Base-by-base conservation (phyloP, 2,329 filamentous ascomycete species). In the Penicillium sp. region DNA sequence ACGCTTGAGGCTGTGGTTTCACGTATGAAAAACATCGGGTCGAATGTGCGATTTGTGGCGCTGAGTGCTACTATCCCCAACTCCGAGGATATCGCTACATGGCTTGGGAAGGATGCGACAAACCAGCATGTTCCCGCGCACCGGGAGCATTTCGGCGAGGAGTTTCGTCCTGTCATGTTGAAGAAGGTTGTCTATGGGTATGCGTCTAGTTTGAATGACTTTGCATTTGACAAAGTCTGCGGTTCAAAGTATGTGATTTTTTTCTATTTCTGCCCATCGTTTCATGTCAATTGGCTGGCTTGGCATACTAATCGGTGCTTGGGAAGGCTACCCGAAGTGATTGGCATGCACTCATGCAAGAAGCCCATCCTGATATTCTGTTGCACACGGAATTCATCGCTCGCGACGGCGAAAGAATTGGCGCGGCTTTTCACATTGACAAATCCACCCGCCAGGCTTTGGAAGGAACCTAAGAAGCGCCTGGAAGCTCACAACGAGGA, bases 281-380 rank as follows among this genome's bases (percentile, higher is more conserved):
- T 8, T 45, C 2, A 19, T 35, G 38, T 42, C 13, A 31, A 6
- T 33, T 24, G 42, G 4, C 6, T 5, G 4, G 2, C 21, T 39
- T 31, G 34, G 28, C 1, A 42, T 42, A 17, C 43, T 57, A 17
- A 57, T 22, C 2, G 4, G 15, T 17, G 3, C 6, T 8, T 17
- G 15, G 31, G 61, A 17, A 85, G 83, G 57, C 72, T 95, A 4
- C 78, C 80, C 0, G 75, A 80, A 4, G 64, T 91, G 5, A 81
- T 94, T 34, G 66, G 73, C 5, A 83, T 79, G 46, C 83, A 88
- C 64, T 82, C 81, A 0, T 75, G 80, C 39, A 75, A 74, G 35
- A 93, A 93, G 61, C 87, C 88, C 0, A 84, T 88, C 17, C 84
- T 95, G 75, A 73, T 95, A 0, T 94, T 95, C 62, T 93, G 88